Conservation (phyloP, 495 filamentous ascomycete genomes). For the Antarctomyces pellizariae region DNA sequence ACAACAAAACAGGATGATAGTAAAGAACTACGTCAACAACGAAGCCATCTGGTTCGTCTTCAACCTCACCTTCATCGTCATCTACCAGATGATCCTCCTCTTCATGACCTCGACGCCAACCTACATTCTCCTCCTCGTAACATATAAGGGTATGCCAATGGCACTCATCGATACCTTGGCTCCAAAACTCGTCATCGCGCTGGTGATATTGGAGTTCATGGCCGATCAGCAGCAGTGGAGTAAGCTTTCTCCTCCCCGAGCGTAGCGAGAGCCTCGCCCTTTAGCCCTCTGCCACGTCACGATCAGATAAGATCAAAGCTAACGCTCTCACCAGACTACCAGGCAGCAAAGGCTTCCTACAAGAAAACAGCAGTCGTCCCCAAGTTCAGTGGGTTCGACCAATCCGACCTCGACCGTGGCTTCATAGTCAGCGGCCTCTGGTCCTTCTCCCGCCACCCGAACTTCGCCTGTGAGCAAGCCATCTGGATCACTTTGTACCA, state of each 20-base stretch:
- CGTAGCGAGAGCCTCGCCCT: too few relatives aligned
- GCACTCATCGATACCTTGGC: slow-evolving; percentile 40
- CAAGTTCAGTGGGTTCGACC: slow-evolving; percentile 25
- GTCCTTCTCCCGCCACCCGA: slow-evolving; percentile 74
- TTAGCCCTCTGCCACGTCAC: slow-evolving; percentile 7
- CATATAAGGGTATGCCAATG: slow-evolving; percentile 19
- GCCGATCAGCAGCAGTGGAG: slow-evolving; percentile 92
- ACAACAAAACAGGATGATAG: slow-evolving; percentile 18
- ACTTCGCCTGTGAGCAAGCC: slow-evolving; percentile 79
- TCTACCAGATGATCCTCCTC: slow-evolving; percentile 62
- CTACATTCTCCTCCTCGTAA: slow-evolving; percentile 49
- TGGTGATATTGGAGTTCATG: slow-evolving; percentile 52
- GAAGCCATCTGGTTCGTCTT: slow-evolving; percentile 49
- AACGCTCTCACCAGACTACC: slow-evolving; percentile 29
- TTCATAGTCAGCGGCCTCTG: slow-evolving; percentile 75
- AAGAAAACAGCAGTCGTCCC: slow-evolving; percentile 45
- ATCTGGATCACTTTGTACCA: slow-evolving; percentile 75
- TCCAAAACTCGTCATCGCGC: slow-evolving; percentile 37
- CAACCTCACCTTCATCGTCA: slow-evolving; percentile 70
- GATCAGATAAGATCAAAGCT: slow-evolving; percentile 3
- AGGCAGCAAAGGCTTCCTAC: slow-evolving; percentile 58
- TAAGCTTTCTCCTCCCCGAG: slow-evolving; percentile 14
- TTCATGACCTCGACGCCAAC: slow-evolving; percentile 55
- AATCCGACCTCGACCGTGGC: slow-evolving; percentile 71
- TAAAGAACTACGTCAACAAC: slow-evolving; percentile 26